Percentiles rank a stretch among this genome's conserved stretches.
Conservation (phyloP, 768 basidiomycete species). For the Naematelia encephala region DNA sequence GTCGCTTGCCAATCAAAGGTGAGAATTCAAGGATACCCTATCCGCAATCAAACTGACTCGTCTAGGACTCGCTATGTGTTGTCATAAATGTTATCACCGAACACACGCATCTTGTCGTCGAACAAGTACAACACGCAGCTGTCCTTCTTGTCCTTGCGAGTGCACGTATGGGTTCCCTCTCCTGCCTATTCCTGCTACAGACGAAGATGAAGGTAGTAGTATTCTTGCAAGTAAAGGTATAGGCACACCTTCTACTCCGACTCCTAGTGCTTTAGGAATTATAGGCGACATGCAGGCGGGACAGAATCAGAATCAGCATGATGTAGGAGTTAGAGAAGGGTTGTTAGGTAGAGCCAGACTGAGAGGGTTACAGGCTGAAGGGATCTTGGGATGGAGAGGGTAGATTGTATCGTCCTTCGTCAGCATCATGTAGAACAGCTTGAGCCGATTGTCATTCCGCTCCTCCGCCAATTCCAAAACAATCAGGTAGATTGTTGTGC, state of each 20-base stretch:
- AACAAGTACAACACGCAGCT: background rate
- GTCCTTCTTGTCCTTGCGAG: background rate
- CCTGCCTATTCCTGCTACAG: background rate
- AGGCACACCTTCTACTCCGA: background rate
- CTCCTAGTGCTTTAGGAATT: background rate
- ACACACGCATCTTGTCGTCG: slow-evolving; percentile 14
- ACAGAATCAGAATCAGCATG: background rate
- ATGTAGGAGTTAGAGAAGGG: background rate
- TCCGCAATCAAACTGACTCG: background rate
- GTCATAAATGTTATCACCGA: slow-evolving; percentile 31
- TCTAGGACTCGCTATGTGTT: slow-evolving; percentile 36
- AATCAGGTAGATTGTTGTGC: no score
- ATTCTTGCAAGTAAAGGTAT: no score
- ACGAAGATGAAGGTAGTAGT: background rate
- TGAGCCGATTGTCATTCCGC: background rate
- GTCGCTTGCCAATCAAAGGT: slow-evolving; percentile 49
- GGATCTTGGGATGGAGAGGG: background rate
- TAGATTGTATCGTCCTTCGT: background rate
- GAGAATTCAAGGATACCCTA: slow-evolving; percentile 7
- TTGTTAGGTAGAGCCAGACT: background rate
- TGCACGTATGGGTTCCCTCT: background rate
- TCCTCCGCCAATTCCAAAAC: background rate
- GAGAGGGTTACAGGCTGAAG: background rate
- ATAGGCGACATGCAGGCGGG: background rate
- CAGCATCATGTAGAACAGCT: background rate